Evolutionary conservation across 345 rosid genomes (phyloP), one percentile per base, ranked within the genome.

Genomic region (Brassica napus): DNA sequence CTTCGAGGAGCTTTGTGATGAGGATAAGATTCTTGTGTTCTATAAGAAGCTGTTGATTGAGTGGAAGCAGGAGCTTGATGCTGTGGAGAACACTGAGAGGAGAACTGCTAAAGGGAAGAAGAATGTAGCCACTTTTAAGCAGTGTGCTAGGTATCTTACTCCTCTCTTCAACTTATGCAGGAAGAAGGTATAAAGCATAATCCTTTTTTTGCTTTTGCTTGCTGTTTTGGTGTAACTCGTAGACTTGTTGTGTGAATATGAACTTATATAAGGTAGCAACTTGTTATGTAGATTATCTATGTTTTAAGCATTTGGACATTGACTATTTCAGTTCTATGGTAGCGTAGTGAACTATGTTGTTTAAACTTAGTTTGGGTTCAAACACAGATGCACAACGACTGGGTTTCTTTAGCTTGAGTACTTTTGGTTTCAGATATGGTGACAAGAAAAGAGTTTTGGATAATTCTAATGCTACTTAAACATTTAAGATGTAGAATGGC

Each of bases 151-250:
- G 77, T 95, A 95, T 83, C 83, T 95, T 75, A 81, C 83, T 78
- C 98, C 99, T 0, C 82, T 95, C 77, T 95, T 95, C 97, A 91
- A 91, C 87, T 91, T 95, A 79, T 93, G 99, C 83, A 85, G 98
- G 87, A 93, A 93, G 88, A 95, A 93, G 96, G 99, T 95, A 35
- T 77, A 69, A 83, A 44, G 21, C 1, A 16, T 16, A 16, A 73
- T n/a, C 9, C 62, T 59, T 39, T 75, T 31, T 75, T 31, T n/a
- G 70, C 61, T 58, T 39, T 74, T 30, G 15, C 14, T 68, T 68
- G 77, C 6, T 71, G 15, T 11, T 74, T 55, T 8, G 9, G 23
- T 72, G 11, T 71, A 1, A 10, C 15, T 68, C 6, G 16, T 60
- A 15, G 58, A 30, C 63, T 61, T 69, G 21, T 14, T 31, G 57